Percentiles rank a stretch among this genome's conserved stretches.
phyloP scores from a whole-genome alignment of 2,329 filamentous ascomycete genomes.

The Penicillium sp. region DNA sequence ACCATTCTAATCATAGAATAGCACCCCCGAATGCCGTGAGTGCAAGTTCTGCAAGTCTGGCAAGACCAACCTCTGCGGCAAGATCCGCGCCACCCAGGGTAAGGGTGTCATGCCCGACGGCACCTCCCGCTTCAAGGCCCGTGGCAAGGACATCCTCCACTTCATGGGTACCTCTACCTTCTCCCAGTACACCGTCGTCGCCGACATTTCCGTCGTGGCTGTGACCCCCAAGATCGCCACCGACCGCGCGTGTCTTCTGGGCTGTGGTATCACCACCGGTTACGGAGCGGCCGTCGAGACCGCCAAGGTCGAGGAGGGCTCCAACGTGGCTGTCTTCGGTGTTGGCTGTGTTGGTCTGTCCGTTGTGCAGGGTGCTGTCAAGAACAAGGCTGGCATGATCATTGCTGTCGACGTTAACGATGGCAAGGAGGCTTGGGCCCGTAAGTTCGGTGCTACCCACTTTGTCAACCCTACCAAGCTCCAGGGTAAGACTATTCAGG shows the following conservation, averaged over 20 bases:
- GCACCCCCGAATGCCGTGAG: conserved; percentile 94
- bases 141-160: conserved; percentile 92
- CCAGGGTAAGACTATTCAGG: conserved; percentile 77
- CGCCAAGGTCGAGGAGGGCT: conserved; percentile 87
- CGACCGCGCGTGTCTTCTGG: conserved; percentile 93
- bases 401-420: conserved; percentile 81
- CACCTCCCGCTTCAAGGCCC: conserved; percentile 91
- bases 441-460: conserved; percentile 94
- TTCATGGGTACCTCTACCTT: conserved; percentile 99
- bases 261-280: conserved; percentile 97
- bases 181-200: conserved; percentile 97
- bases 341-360: conserved; percentile 95
- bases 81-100: conserved; percentile 96
- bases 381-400: conserved; percentile 72
- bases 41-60: conserved; percentile 99
- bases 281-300: conserved; percentile 96
- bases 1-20: conserved; percentile 46
- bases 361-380: conserved; percentile 90
- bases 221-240: conserved; percentile 90
- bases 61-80: conserved; percentile 99
- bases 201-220: conserved; percentile 96
- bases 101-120: conserved; percentile 97
- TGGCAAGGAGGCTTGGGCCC: conserved; percentile 85
- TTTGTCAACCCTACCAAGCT: conserved; percentile 93
- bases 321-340: conserved; percentile 90